phyloP scores from a whole-genome alignment of 768 basidiomycete species.

The Tubosaeta sp. region DNA sequence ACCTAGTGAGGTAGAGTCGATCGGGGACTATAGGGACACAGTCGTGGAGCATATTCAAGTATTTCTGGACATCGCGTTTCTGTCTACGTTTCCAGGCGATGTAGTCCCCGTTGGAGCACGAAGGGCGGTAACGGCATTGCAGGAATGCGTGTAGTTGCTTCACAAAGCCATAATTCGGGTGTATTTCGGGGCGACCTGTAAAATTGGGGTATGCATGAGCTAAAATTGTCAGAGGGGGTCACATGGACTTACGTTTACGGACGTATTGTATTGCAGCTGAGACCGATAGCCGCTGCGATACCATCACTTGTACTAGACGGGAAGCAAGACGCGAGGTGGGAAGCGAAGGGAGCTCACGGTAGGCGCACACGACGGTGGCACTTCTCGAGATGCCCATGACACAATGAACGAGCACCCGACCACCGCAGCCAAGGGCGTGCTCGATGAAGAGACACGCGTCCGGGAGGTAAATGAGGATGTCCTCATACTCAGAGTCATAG shows the following conservation, averaged over 20 bases:
- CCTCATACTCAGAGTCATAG: conserved; percentile 47
- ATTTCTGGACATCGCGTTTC: conserved; percentile 48
- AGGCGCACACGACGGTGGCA: conserved; percentile 54
- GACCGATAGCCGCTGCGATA: conserved; percentile 38
- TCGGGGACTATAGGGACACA: conserved; percentile 49
- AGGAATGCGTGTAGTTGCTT: conserved; percentile 55
- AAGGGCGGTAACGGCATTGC: conserved; percentile 46
- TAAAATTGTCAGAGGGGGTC: conserved; percentile 1
- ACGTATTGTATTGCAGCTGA: conserved; percentile 46
- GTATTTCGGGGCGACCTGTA: conserved; percentile 35
- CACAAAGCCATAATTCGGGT: conserved; percentile 48
- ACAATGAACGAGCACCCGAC: conserved; percentile 67
- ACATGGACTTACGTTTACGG: conserved; percentile 39
- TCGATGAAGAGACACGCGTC: conserved; percentile 59
- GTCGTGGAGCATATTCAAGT: conserved; percentile 48
- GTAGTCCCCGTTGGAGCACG: conserved; percentile 41
- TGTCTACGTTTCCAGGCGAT: conserved; percentile 56
- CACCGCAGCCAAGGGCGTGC: conserved; percentile 46
- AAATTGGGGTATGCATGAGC: conserved; percentile 11
- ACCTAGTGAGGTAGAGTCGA: conserved; percentile 51
- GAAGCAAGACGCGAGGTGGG: not conserved
- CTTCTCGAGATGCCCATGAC: conserved; percentile 72
- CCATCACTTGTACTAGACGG: conserved; percentile 44
- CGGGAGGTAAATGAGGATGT: conserved; percentile 64
- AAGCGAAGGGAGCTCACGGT: conserved; percentile 35